phyloP scores from a whole-genome alignment of 2,329 filamentous ascomycete genomes.

The Zopfia rhizophila region DNA sequence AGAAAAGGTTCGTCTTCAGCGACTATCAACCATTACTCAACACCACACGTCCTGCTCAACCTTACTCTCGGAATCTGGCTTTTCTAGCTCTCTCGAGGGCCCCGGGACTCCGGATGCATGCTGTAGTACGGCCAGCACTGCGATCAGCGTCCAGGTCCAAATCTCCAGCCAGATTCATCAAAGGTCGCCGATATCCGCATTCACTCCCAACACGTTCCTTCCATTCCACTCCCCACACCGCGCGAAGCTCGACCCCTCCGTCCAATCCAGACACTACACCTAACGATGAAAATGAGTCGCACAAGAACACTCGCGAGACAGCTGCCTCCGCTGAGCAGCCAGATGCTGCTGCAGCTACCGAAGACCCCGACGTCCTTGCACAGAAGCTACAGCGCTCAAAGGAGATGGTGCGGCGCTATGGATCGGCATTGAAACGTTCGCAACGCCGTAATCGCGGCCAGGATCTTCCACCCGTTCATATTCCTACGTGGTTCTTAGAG shows the following conservation, averaged over 20 bases:
- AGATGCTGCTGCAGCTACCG: slow-evolving; percentile 34
- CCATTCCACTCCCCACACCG: slow-evolving; percentile 43
- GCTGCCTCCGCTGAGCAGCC: slow-evolving; percentile 26
- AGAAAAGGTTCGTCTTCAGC: no score
- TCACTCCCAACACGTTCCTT: slow-evolving; percentile 43
- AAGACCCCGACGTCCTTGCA: slow-evolving; percentile 46
- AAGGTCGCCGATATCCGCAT: slow-evolving; percentile 47
- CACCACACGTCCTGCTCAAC: not conserved
- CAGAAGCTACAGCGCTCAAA: slow-evolving; percentile 49
- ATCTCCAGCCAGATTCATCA: slow-evolving; percentile 49
- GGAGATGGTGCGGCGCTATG: slow-evolving; percentile 46
- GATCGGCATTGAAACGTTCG: slow-evolving; percentile 46
- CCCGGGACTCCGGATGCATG: slow-evolving; percentile 52
- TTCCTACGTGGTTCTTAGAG: slow-evolving; percentile 68
- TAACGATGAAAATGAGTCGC: slow-evolving; percentile 33
- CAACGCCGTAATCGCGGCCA: slow-evolving; percentile 44
- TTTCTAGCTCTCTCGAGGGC: slow-evolving; percentile 29
- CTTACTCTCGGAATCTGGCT: no score
- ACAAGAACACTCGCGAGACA: slow-evolving; percentile 31
- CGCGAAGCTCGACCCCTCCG: slow-evolving; percentile 40
- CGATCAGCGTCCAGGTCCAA: slow-evolving; percentile 51
- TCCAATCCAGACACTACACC: slow-evolving; percentile 40
- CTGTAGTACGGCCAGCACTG: slow-evolving; percentile 53
- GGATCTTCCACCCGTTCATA: slow-evolving; percentile 53
- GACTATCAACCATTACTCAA: no score